phyloP scores from a whole-genome alignment of 169 alveolate species.

The Sarcocystis neurona region DNA sequence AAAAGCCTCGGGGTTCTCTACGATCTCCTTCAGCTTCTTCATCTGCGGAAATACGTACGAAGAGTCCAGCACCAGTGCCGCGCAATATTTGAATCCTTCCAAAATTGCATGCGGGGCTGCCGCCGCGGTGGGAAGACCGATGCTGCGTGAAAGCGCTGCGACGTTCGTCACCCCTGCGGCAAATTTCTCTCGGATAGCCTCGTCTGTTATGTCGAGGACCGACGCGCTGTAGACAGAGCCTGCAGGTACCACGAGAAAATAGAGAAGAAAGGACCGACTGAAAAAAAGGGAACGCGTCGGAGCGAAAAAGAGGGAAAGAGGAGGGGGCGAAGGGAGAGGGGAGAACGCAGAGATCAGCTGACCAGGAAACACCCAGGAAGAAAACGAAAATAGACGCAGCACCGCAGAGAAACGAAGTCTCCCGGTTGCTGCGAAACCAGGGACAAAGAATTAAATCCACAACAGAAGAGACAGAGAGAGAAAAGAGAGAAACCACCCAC shows the following conservation, averaged over 20 bases:
- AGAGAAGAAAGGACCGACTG: not conserved
- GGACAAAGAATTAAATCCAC: no score
- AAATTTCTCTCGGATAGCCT: slow-evolving; percentile 87
- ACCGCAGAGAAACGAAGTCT: no score
- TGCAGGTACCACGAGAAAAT: slow-evolving; percentile 22
- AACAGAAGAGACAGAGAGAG: no score
- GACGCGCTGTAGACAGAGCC: slow-evolving; percentile 88
- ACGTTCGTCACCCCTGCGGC: slow-evolving; percentile 85
- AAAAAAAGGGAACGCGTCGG: not conserved
- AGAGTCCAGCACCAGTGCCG: slow-evolving; percentile 92
- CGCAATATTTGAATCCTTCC: slow-evolving; percentile 96
- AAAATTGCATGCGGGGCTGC: slow-evolving; percentile 94
- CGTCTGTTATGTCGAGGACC: slow-evolving; percentile 94
- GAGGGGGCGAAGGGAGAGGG: no score
- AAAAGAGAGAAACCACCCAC: no score
- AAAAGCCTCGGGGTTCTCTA: slow-evolving; percentile 91
- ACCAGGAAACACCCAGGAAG: no score
- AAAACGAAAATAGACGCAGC: no score
- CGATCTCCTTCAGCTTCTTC: slow-evolving; percentile 86
- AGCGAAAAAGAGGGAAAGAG: not conserved
- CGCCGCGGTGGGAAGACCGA: slow-evolving; percentile 93
- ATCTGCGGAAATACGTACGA: slow-evolving; percentile 94
- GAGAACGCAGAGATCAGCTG: no score
- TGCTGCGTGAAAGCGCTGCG: slow-evolving; percentile 93
- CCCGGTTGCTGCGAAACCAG: no score